These are phyloP conservation scores for Fusarium robinianum DNA, from an alignment of 2,329 filamentous ascomycete genomes.

Conservation along the genomic window DNA sequence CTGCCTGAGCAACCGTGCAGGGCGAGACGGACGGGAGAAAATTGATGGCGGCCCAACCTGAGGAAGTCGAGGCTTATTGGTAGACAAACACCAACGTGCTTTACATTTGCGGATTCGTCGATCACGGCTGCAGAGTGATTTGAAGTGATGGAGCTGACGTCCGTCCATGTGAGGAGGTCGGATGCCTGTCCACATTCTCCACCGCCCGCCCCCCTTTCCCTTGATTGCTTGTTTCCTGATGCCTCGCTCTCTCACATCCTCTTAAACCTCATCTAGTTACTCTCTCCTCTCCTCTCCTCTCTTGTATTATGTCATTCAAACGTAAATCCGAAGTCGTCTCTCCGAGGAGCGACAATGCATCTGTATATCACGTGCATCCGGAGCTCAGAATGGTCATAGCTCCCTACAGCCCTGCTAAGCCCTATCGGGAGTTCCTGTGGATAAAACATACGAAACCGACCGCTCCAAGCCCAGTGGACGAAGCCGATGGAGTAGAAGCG, in stretches of 20 bases:
- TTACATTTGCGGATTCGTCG: too few species aligned
- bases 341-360: conserved; percentile 13
- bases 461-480: too few species aligned
- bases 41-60: conserved; percentile 31
- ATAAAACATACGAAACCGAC: background rate
- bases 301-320: too few species aligned
- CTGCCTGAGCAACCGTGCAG: too few species aligned
- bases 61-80: background rate
- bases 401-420: conserved; percentile 33
- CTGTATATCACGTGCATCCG: conserved; percentile 32
- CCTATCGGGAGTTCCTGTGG: conserved; percentile 26
- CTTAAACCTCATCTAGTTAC: conserved; percentile 1
- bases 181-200: too few species aligned
- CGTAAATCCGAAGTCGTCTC: too few species aligned
- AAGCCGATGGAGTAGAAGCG: too few species aligned
- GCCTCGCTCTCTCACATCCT: background rate
- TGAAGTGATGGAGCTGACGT: too few species aligned
- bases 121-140: too few species aligned
- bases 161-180: too few species aligned
- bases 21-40: conserved; percentile 17
- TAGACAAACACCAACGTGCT: background rate
- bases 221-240: conserved; percentile 5
- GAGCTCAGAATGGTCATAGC: conserved; percentile 37
- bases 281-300: too few species aligned
- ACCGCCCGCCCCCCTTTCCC: conserved; percentile 10